These are phyloP conservation scores for Corymbia maculata DNA, from an alignment of 345 rosid genomes.

Conservation along the genomic window DNA sequence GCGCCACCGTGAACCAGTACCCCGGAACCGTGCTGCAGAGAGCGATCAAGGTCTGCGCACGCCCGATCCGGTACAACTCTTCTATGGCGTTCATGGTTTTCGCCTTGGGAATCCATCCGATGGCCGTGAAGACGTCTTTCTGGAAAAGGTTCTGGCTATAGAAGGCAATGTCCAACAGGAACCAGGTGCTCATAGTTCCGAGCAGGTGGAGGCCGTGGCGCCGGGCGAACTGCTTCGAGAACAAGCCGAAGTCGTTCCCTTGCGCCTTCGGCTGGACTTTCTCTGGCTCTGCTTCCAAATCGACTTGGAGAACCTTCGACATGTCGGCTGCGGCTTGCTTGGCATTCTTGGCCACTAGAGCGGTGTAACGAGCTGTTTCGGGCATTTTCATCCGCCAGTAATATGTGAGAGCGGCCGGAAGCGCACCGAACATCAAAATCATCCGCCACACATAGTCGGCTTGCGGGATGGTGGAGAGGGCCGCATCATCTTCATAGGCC, in stretches of 20 bases:
- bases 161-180: conserved; percentile 27
- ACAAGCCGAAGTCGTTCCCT: conserved; percentile 1
- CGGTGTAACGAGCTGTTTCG: conserved; percentile 72
- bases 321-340: conserved; percentile 8
- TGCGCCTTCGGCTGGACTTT: neutral
- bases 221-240: conserved; percentile 13
- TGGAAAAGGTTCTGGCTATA: conserved; percentile 26
- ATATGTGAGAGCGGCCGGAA: conserved; percentile 68
- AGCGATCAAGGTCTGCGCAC: conserved; percentile 8
- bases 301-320: conserved; percentile 10
- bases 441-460: conserved; percentile 69
- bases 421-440: conserved; percentile 61
- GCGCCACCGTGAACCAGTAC: conserved; percentile 9
- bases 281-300: conserved; percentile 9
- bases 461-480: conserved; percentile 1
- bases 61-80: neutral
- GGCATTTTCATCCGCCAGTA: conserved; percentile 88
- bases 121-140: conserved; percentile 20
- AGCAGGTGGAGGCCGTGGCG: conserved; percentile 38
- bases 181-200: conserved; percentile 34
- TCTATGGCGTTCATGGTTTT: neutral
- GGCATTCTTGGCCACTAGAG: conserved; percentile 9
- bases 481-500: conserved; percentile 18
- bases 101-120: conserved; percentile 10
- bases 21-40: conserved; percentile 14